phyloP scores from a whole-genome alignment of 1,139 yeast species.

The Suzukiozyma palmioleophila region DNA sequence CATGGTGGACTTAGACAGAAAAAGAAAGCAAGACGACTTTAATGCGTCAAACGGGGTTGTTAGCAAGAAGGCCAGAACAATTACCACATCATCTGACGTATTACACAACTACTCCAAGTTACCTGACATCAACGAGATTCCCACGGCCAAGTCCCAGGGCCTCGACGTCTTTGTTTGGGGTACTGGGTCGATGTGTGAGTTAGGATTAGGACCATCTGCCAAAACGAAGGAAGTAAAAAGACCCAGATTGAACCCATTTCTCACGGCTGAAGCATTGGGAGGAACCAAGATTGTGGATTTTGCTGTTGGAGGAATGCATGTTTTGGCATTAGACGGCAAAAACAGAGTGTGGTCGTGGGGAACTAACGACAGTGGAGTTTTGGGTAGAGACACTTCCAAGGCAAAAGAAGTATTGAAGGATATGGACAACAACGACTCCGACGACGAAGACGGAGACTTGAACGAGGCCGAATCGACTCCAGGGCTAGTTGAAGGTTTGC shows the following conservation, averaged over 20 bases:
- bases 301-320: slow-evolving; percentile 96
- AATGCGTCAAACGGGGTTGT: slow-evolving; percentile 13
- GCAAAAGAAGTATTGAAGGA: slow-evolving; percentile 61
- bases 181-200: slow-evolving; percentile 93
- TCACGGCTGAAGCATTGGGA: slow-evolving; percentile 56
- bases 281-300: slow-evolving; percentile 61
- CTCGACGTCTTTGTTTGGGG: slow-evolving; percentile 92
- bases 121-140: slow-evolving; percentile 42
- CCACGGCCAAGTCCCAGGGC: slow-evolving; percentile 37
- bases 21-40: slow-evolving; percentile 22
- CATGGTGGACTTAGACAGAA: slow-evolving; percentile 47
- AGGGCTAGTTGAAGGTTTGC: slow-evolving; percentile 63
- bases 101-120: slow-evolving; percentile 48
- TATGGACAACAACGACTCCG: slow-evolving; percentile 58
- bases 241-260: slow-evolving; percentile 82
- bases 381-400: slow-evolving; percentile 81
- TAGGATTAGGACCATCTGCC: slow-evolving; percentile 89
- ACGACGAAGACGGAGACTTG: slow-evolving; percentile 74
- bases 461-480: slow-evolving; percentile 91
- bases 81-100: slow-evolving; percentile 38
- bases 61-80: slow-evolving; percentile 25
- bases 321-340: slow-evolving; percentile 69
- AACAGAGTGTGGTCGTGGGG: slow-evolving; percentile 97
- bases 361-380: slow-evolving; percentile 83
- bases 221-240: slow-evolving; percentile 89